Percentiles rank a stretch among this genome's conserved stretches.
These are phyloP conservation scores for Helichrysum umbraculigerum DNA, from an alignment of 129 eudicot genomes.

Conservation along the genomic window DNA sequence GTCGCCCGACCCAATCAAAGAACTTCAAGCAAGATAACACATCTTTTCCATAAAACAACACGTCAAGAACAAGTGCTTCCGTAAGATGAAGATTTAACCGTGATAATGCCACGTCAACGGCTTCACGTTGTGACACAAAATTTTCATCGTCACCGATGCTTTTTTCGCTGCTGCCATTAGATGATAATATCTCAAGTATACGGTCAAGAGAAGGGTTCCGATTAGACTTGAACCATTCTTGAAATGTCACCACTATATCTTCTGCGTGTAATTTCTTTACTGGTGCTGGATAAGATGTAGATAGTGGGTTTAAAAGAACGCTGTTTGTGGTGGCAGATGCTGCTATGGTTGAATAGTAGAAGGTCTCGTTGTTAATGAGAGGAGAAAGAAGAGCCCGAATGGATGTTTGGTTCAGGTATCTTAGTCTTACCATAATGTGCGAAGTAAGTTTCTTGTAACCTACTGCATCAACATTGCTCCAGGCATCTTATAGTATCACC, in stretches of 20 bases:
- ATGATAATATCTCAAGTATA: conserved; percentile 47
- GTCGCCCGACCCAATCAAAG: conserved; percentile 95
- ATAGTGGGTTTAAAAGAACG: conserved; percentile 16
- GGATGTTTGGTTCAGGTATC: conserved; percentile 45
- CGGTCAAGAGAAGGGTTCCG: conserved; percentile 47
- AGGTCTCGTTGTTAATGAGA: neutral
- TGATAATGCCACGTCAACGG: conserved; percentile 40
- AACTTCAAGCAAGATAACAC: conserved; percentile 67
- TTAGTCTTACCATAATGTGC: conserved; percentile 44
- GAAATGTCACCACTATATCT: conserved; percentile 52
- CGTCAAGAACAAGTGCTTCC: conserved; percentile 65
- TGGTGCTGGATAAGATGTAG: neutral
- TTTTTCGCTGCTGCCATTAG: conserved; percentile 11
- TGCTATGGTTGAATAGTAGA: conserved; percentile 27
- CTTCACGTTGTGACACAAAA: conserved; percentile 8
- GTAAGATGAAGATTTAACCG: conserved; percentile 43
- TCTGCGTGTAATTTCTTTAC: conserved; percentile 18
- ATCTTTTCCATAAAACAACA: conserved; percentile 54
- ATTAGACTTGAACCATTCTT: conserved; percentile 61
- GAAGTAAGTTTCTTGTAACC: neutral
- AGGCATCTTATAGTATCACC: neutral
- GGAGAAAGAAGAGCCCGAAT: conserved; percentile 42
- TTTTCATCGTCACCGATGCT: conserved; percentile 18
- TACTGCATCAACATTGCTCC: conserved; percentile 22
- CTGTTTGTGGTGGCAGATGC: conserved; percentile 19